Evolutionary conservation across 139 green algal genomes (phyloP), one percentile per base, ranked within the genome.

Genomic region (Nannochloris sp.): DNA sequence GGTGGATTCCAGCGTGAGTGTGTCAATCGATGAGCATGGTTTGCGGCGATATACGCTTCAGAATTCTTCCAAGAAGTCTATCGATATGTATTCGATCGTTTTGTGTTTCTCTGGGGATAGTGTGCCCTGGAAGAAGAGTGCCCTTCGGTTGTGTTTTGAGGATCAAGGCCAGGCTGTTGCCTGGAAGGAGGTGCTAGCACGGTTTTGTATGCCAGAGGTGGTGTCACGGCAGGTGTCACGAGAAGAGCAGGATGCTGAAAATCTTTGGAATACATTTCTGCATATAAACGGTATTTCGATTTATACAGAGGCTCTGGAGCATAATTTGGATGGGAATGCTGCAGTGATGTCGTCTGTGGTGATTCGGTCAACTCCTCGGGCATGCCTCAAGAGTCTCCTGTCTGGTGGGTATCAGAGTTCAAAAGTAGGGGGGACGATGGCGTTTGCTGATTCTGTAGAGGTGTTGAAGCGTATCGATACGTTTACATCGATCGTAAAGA

Each of bases 291-390:
- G 70, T 4, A 65, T 77, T 59, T 57, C 70, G 5, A 59, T 77
- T 9, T 77, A 72, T 62, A 67, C 44, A 2, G 71, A 78, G 20
- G 67, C 70, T 20, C 71, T 48, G 51, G 25, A 33, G 16, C 26
- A 12, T 56, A 74, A 10, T 73, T 73, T 5, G 57, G 76, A 73
- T 25, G 76, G n/a, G 46, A 23, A 53, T 23, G 65, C 29, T 12
- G 77, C 74, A 3, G 56, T 79, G 43, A 83, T 83, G 77, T 65
- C 74, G 36, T 79, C 74, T 2, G 59, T 62, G 3, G 61, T 76
- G 3, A 74, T 83, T 49, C 69, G 74, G 6, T 49, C 62, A 44
- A 43, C 66, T 2, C 77, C 77, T 2, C 26, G 64, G 16, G 59
- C 67, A 31, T 63, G 43, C 53, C 79, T 82, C 62, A n/a, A 20